A percentile compares a stretch with the other conserved stretches of the same genome.
phyloP scores from a whole-genome alignment of 2,329 filamentous ascomycete genomes.

The Penicillium expansum region DNA sequence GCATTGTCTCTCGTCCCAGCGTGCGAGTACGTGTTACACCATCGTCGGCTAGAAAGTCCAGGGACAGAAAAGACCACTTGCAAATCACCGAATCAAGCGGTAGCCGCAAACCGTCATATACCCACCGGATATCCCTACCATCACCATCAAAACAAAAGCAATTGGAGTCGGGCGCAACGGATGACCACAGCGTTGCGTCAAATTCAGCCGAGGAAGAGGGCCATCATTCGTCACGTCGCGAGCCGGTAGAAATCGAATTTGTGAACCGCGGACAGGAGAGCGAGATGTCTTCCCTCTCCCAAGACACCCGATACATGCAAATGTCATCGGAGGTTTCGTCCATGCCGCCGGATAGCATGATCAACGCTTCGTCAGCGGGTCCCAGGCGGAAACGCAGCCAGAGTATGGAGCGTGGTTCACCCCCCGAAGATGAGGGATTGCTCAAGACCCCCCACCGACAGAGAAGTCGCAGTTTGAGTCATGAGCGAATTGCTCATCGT shows the following conservation, averaged over 20 bases:
- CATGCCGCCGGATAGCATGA: constrained; percentile 69
- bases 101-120: constrained; percentile 68
- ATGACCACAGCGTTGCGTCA: constrained; percentile 67
- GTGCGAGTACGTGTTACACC: constrained; percentile 79
- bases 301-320: constrained; percentile 63
- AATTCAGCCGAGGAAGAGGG: constrained; percentile 78
- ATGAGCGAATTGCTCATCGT: constrained; percentile 65
- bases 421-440: constrained; percentile 41
- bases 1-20: constrained; percentile 69
- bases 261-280: constrained; percentile 63
- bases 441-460: constrained; percentile 59
- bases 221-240: constrained; percentile 63
- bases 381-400: constrained; percentile 50
- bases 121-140: constrained; percentile 63
- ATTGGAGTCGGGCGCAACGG: constrained; percentile 41
- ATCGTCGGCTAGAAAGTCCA: constrained; percentile 59
- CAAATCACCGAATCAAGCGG: constrained; percentile 72
- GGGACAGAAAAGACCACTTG: constrained; percentile 69
- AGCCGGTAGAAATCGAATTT: constrained; percentile 88
- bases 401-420: constrained; percentile 46
- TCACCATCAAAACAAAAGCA: constrained; percentile 39
- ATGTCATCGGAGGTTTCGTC: constrained; percentile 83
- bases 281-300: constrained; percentile 62
- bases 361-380: constrained; percentile 54
- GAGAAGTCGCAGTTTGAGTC: constrained; percentile 63